Percentiles rank a stretch among this genome's conserved stretches.
These are phyloP conservation scores for Colletotrichum cuscutae DNA, from an alignment of 2,329 filamentous ascomycete species.

Conservation along the genomic window DNA sequence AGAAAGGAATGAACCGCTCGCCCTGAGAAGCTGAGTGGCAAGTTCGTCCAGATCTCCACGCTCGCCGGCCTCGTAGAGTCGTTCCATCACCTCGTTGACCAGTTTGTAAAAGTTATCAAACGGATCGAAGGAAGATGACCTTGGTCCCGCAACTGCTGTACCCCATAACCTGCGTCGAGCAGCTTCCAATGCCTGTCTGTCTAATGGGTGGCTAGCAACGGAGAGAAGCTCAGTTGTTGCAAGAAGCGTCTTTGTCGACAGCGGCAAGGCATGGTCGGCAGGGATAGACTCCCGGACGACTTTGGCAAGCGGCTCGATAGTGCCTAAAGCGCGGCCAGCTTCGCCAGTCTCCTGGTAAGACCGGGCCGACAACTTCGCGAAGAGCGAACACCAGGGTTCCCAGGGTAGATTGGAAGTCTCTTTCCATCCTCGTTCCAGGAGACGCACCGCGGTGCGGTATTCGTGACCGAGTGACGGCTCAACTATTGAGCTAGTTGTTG, in stretches of 20 bases:
- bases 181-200: constrained; percentile 71
- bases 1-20: constrained; percentile 62
- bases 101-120: constrained; percentile 75
- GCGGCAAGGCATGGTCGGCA: constrained; percentile 33
- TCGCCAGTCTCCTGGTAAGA: constrained; percentile 74
- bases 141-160: constrained; percentile 52
- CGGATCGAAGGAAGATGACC: constrained; percentile 63
- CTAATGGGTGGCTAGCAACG: constrained; percentile 64
- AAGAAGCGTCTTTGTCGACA: constrained; percentile 43
- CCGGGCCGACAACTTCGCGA: constrained; percentile 65
- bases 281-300: constrained; percentile 52
- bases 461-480: constrained; percentile 70
- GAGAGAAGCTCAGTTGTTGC: constrained; percentile 56
- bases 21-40: constrained; percentile 60
- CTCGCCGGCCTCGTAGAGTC: constrained; percentile 61
- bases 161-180: constrained; percentile 76
- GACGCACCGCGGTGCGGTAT: constrained; percentile 74
- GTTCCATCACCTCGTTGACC: constrained; percentile 61
- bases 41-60: constrained; percentile 49
- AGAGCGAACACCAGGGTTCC: constrained; percentile 63
- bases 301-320: constrained; percentile 78
- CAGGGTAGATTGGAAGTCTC: constrained; percentile 59
- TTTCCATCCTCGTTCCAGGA: constrained; percentile 72
- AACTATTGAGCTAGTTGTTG: constrained; percentile 50
- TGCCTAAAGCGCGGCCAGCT: constrained; percentile 70